Base-by-base conservation (phyloP, 2,329 filamentous ascomycete species). In the Uncinocarpus reesii region DNA sequence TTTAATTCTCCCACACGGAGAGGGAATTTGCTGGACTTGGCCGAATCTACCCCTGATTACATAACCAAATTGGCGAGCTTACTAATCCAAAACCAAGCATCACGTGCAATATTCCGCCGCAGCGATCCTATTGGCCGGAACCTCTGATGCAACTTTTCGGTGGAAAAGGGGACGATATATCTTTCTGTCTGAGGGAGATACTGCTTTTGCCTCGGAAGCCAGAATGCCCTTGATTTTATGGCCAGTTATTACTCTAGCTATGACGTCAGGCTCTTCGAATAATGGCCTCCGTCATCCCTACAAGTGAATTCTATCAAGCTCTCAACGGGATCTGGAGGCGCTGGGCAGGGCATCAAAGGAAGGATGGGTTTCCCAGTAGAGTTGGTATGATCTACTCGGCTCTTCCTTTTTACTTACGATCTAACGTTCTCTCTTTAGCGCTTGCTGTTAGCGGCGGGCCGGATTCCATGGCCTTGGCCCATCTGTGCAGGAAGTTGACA, bases 401-500 rank as follows among this genome's bases (percentile, higher is more conserved):
- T 35, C 18, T 18, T 6, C 13, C 11, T 23, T 5, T 23, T 18
- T 20, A 34, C 32, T 13, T 5, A 13, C 4, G n/a, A 4, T 35
- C 24, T 40, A 7, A 47, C 16, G 11, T 32, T 32, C 13, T 32
- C 13, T 16, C 23, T 7, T 37, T 53, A 86, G 83, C 76, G 47
- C 70, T 96, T 51, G 92, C 89, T 13, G 73, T 96, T 52, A 95
- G 89, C 60, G 92, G 92, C 20, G 92, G 92, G 6, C 85, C 92
- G 32, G 92, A 98, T 65, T 96, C 90, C n/a, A 98, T 96, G 89
- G 90, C 90, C 23, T 72, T 98, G 52, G 87, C 88, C 48, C 80
- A 73, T 52, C 75, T 96, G 29, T 86, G 84, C 61, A 74, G 72
- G 42, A 65, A 70, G 38, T 54, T 67, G 51, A 60, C 65, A 58